A percentile compares a stretch with the other conserved stretches of the same genome.
Evolutionary conservation across 2,329 filamentous ascomycete genomes (phyloP).

Genomic region (Saccharata proteae): DNA sequence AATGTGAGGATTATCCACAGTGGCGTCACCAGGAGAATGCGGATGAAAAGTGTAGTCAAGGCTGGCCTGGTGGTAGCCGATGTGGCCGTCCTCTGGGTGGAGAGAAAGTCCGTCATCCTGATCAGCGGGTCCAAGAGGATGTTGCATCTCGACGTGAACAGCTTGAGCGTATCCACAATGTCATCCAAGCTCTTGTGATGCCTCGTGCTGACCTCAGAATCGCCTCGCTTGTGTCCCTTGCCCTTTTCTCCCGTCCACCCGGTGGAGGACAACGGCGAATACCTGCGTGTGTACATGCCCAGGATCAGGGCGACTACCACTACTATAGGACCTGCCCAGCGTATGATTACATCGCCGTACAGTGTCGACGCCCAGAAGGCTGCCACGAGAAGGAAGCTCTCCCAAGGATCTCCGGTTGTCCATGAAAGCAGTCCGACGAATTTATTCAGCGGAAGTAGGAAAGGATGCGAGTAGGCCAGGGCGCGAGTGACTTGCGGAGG

Average conservation of each 20-base stretch:
- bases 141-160: constrained; percentile 85
- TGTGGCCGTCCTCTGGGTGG: constrained; percentile 78
- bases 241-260: constrained; percentile 56
- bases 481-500: constrained; percentile 90
- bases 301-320: constrained; percentile 68
- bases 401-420: constrained; percentile 90
- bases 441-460: constrained; percentile 78
- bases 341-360: constrained; percentile 75
- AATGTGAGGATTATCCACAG: constrained; percentile 77
- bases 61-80: constrained; percentile 85
- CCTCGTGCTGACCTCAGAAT: constrained; percentile 50
- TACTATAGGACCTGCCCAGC: constrained; percentile 71
- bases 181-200: constrained; percentile 94
- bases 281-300: constrained; percentile 85
- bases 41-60: constrained; percentile 76
- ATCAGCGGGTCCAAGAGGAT: constrained; percentile 81
- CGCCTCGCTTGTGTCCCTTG: constrained; percentile 38
- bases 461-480: constrained; percentile 90
- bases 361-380: constrained; percentile 76
- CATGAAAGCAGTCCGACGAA: constrained; percentile 78
- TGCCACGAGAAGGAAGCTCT: constrained; percentile 82
- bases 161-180: constrained; percentile 85
- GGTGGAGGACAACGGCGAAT: constrained; percentile 80
- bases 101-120: constrained; percentile 83
- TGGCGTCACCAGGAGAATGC: constrained; percentile 77